Evolutionary conservation across 2,329 filamentous ascomycete species (phyloP), one percentile per base, ranked within the genome.

Genomic region (Venturia carpophila): DNA sequence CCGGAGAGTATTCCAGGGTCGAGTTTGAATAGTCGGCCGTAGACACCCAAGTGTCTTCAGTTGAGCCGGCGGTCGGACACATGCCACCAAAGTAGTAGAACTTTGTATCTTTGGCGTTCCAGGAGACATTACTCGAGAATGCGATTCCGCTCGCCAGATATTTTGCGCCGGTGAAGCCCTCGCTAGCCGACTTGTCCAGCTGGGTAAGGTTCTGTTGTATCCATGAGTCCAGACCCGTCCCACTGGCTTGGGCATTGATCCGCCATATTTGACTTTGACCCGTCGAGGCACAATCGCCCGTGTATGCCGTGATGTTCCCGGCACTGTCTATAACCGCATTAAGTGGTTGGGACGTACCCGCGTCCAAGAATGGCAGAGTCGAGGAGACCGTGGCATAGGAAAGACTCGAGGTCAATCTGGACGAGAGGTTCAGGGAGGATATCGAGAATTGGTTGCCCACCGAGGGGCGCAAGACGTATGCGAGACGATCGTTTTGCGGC

Each of bases 51-150:
- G 78, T 75, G 17, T 27, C 49, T 19, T 66, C 65, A 30, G 67
- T 66, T n/a, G 74, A 72, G 9, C 74, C 75, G 2, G 71, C 69
- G 34, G 73, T 75, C 5, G 88, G 87, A 71, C 93, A 97, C 91
- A 97, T 96, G 69, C 93, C 93, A 43, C 92, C 93, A 75, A 96
- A 97, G 7, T 87, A 78, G 72, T 92, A 96, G 24, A 89, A 76
- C 11, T 41, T 77, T 73, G 0, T 47, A 30, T 61, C 58, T 21
- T 24, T 45, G 19, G 37, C 11, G 30, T 2, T 34, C 34, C 39
- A 84, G 45, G 80, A 80, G 60, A 84, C 77, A 43, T 80, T 83
- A 41, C 80, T 81, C 24, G 90, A 87, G 73, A 92, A 96, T 30
- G 86, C 81, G 63, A 94, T 79, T 17, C 84, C 84, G 10, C 77